Evolutionary conservation across 78 protist genomes (phyloP), one percentile per base, ranked within the genome.

Genomic region (Dictyostelium brefeldianum): DNA sequence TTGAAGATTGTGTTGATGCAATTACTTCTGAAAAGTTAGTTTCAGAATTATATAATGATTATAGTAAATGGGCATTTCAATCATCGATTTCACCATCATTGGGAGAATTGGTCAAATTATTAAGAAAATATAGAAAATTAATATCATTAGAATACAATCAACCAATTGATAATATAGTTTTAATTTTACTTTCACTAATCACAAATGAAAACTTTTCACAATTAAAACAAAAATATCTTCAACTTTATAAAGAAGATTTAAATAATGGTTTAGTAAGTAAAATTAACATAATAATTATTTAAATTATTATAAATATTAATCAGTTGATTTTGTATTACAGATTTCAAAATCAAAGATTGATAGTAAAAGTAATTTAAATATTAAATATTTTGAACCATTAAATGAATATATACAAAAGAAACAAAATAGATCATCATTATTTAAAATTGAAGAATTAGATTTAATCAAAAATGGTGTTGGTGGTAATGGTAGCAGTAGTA

Each of bases 161-260:
- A 31, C 75, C 75, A 67, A 67, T 67, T 31, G 75, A 67, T 67
- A 67, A 67, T 31, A 17, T 67, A 67, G 75, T 67, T 14, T 15
- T 67, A 27, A 6, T 67, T 31, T 25, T 31, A 31, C 41, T 67
- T 67, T 67, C 75, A 4, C 4, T 31, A 3, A 31, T 67, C 1
- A 25, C 48, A 10, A 17, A 25, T 67, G 25, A 15, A 14, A 9
- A 17, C 11, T 67, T 67, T 36, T 29, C 7, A 10, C 47, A 67
- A 31, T 67, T 67, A 67, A 67, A 67, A 31, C 18, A 31, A 7
- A 67, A 31, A 67, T 67, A 67, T 67, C 48, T 67, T 17, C 3
- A 31, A 27, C 41, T 67, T 67, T 67, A 67, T 67, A 67, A 31
- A 67, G 22, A 25, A 1, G 47, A 67, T 31, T 25, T 1, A 15